Evolutionary conservation across 352 stramenopile genomes (phyloP).

Genomic region (Globisporangium parvum): DNA sequence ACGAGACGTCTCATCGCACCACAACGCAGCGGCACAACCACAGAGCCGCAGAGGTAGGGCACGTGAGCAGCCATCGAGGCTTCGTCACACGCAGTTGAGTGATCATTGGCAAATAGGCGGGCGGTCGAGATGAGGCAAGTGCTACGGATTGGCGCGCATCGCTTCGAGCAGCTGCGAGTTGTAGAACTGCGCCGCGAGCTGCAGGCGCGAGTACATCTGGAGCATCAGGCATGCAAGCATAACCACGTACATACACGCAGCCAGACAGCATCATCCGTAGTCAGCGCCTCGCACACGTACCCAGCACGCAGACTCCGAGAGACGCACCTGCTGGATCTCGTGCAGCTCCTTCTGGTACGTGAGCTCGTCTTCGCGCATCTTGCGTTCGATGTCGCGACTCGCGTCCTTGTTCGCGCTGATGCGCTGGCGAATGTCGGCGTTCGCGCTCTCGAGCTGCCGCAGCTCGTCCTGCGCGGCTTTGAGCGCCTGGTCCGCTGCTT

Average conservation of each 20-base stretch:
- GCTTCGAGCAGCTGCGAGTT: conserved; percentile 55
- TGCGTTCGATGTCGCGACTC: conserved; percentile 53
- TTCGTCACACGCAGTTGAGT: no score
- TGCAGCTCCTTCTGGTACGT: conserved; percentile 60
- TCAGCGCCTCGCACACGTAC: no score
- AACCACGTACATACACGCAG: no score
- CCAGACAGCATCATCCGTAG: background rate
- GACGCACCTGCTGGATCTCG: conserved; percentile 46
- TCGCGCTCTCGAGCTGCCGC: conserved; percentile 38
- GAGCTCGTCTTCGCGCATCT: conserved; percentile 58
- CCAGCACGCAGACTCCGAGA: background rate
- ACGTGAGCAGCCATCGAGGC: no score
- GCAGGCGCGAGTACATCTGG: conserved; percentile 66
- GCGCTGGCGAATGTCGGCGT: conserved; percentile 42
- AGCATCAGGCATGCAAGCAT: conserved; percentile 3
- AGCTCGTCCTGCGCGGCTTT: conserved; percentile 47
- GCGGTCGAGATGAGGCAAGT: background rate
- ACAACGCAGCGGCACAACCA: no score
- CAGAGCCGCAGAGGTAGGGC: no score
- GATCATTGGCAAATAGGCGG: no score
- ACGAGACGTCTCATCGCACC: no score
- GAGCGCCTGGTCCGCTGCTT: conserved; percentile 51
- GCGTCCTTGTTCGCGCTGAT: conserved; percentile 45
- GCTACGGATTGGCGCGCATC: conserved; percentile 27
- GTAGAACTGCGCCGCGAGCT: conserved; percentile 60